Evolutionary conservation across 2,329 filamentous ascomycete species (phyloP).

Genomic region (Fusarium odoratissimum): DNA sequence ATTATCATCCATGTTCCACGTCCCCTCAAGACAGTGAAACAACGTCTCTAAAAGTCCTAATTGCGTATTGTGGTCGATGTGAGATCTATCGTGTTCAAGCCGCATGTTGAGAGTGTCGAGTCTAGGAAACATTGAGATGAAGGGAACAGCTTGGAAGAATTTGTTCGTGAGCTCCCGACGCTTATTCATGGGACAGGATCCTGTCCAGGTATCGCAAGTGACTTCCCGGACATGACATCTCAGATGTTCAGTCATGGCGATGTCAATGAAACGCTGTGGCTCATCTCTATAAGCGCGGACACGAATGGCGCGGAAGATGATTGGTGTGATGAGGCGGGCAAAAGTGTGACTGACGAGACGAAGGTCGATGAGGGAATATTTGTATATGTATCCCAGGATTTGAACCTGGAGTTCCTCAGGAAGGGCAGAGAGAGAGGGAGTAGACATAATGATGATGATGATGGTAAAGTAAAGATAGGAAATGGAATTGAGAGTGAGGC

Average conservation of each 20-base stretch:
- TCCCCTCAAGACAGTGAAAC: constrained; percentile 15
- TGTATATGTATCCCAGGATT: background rate
- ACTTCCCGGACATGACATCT: constrained; percentile 1
- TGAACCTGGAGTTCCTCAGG: background rate
- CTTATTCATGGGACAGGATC: background rate
- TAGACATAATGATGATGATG: background rate
- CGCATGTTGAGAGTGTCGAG: constrained; percentile 11
- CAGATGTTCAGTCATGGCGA: background rate
- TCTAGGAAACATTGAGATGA: background rate
- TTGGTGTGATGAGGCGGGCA: background rate
- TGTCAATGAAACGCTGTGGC: background rate
- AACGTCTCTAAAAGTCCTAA: constrained; percentile 1
- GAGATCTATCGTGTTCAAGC: background rate
- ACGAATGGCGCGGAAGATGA: constrained; percentile 5
- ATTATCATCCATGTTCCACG: background rate
- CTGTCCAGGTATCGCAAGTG: constrained; percentile 15
- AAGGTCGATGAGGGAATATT: background rate
- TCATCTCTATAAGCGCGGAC: constrained; percentile 6
- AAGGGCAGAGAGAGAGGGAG: background rate
- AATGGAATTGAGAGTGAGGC: background rate
- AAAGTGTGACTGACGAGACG: background rate
- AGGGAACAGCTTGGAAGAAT: constrained; percentile 14
- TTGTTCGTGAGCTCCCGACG: background rate
- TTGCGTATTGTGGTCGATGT: background rate
- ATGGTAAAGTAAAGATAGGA: background rate